Percentiles rank a stretch among this genome's conserved stretches.
These are phyloP conservation scores for Cutaneotrichosporon mucoides DNA, from an alignment of 1,284 basidiomycete genomes.

Conservation along the genomic window DNA sequence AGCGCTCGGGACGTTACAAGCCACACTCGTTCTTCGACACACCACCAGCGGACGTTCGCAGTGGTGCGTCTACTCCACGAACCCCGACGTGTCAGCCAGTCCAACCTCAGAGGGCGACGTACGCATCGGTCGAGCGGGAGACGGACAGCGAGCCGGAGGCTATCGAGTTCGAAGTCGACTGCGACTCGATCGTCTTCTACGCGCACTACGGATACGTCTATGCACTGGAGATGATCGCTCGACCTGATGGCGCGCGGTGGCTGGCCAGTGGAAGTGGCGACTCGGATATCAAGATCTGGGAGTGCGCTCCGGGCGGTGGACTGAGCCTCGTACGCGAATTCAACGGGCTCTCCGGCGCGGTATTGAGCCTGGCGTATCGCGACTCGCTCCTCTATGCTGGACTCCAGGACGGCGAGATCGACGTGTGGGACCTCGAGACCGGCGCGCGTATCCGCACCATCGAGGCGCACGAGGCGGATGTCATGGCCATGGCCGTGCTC, in stretches of 20 bases:
- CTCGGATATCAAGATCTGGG: conserved; percentile 86
- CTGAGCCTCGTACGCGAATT: conserved; percentile 30
- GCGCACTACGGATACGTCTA: conserved; percentile 95
- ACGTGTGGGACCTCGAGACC: conserved; percentile 87
- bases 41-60: conserved; percentile 23
- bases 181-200: conserved; percentile 69
- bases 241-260: conserved; percentile 52
- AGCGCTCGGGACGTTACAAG: conserved; percentile 43
- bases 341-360: conserved; percentile 49
- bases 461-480: conserved; percentile 78
- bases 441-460: conserved; percentile 78
- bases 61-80: conserved; percentile 31
- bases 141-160: conserved; percentile 13
- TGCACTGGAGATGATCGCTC: conserved; percentile 62
- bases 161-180: conserved; percentile 55
- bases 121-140: neutral
- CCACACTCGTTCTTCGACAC: conserved; percentile 45
- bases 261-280: conserved; percentile 84
- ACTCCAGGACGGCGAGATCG: conserved; percentile 88
- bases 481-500: conserved; percentile 71
- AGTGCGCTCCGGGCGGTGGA: conserved; percentile 52
- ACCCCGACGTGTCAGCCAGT: conserved; percentile 6
- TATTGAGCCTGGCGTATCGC: conserved; percentile 71
- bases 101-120: neutral
- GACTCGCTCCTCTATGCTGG: conserved; percentile 85